phyloP scores from a whole-genome alignment of 768 basidiomycete genomes.

The Mycena kentingensis region DNA sequence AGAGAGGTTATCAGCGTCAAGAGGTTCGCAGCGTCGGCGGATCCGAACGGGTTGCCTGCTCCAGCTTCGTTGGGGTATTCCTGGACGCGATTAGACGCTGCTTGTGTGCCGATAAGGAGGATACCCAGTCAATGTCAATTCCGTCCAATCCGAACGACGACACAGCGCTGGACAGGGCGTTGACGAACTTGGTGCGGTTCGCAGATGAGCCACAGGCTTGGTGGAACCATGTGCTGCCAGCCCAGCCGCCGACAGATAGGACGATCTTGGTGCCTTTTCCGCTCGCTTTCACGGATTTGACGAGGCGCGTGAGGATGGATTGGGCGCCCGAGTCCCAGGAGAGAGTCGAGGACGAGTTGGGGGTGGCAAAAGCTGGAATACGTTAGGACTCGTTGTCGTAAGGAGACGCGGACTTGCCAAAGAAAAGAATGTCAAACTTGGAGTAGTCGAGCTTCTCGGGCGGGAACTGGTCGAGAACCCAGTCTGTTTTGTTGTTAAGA shows the following conservation, averaged over 20 bases:
- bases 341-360: conserved; percentile 56
- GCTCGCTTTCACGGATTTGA: conserved; percentile 55
- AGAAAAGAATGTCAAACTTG: conserved; percentile 68
- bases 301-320: conserved; percentile 56
- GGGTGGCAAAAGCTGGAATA: conserved; percentile 64
- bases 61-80: conserved; percentile 73
- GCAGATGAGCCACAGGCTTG: conserved; percentile 51
- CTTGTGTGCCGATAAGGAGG: not conserved
- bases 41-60: conserved; percentile 58
- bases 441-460: conserved; percentile 64
- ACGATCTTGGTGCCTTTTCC: conserved; percentile 65
- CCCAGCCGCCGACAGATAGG: conserved; percentile 75
- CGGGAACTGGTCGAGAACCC: conserved; percentile 47
- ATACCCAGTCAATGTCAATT: conserved; percentile 60
- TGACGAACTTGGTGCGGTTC: conserved; percentile 58
- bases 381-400: not conserved
- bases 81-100: conserved; percentile 31
- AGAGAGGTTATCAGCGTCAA: conserved; percentile 61
- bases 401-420: conserved; percentile 43
- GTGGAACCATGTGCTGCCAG: conserved; percentile 67
- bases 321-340: conserved; percentile 53
- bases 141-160: conserved; percentile 64
- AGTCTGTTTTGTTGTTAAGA: conserved; percentile 51
- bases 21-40: conserved; percentile 62
- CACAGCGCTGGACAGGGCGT: conserved; percentile 56